These are phyloP conservation scores for Orobanche coerulescens DNA, from an alignment of 257 asterid genomes.

Conservation along the genomic window DNA sequence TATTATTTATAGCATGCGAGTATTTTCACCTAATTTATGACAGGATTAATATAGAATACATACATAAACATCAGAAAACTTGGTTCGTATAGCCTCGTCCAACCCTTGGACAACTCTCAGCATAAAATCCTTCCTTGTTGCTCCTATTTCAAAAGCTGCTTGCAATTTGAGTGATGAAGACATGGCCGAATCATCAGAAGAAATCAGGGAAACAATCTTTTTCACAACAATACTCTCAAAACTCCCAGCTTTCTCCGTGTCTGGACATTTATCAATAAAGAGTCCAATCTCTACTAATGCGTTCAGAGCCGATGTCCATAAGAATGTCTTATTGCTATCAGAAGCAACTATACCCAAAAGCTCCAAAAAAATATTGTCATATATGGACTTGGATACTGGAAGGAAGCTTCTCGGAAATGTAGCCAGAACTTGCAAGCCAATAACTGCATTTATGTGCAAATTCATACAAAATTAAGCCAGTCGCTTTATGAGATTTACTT, in stretches of 20 bases:
- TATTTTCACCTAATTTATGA: neutral
- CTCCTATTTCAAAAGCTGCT: slow-evolving; percentile 67
- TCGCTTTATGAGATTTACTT: slow-evolving; percentile 6
- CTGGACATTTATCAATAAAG: slow-evolving; percentile 42
- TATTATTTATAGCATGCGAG: neutral
- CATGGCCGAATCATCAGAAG: slow-evolving; percentile 47
- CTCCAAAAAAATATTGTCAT: slow-evolving; percentile 55
- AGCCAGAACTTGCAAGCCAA: slow-evolving; percentile 76
- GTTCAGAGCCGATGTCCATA: slow-evolving; percentile 57
- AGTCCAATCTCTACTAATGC: slow-evolving; percentile 64
- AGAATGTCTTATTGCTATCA: slow-evolving; percentile 39
- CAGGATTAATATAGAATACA: slow-evolving; percentile 30
- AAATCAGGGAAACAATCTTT: slow-evolving; percentile 46
- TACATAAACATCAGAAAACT: slow-evolving; percentile 62
- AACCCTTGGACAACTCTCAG: slow-evolving; percentile 50
- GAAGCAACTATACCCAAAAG: slow-evolving; percentile 48
- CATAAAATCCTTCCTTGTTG: slow-evolving; percentile 53
- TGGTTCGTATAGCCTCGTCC: slow-evolving; percentile 53
- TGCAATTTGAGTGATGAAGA: slow-evolving; percentile 56
- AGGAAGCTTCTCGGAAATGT: slow-evolving; percentile 68
- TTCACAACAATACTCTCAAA: slow-evolving; percentile 63
- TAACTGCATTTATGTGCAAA: slow-evolving; percentile 46
- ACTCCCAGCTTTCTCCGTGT: slow-evolving; percentile 45
- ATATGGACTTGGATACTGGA: slow-evolving; percentile 40
- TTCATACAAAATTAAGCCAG: slow-evolving; percentile 17